Evolutionary conservation across 1,139 yeast genomes (phyloP), one percentile per base, ranked within the genome.

Genomic region (Hemisphaericaspora subhashii): DNA sequence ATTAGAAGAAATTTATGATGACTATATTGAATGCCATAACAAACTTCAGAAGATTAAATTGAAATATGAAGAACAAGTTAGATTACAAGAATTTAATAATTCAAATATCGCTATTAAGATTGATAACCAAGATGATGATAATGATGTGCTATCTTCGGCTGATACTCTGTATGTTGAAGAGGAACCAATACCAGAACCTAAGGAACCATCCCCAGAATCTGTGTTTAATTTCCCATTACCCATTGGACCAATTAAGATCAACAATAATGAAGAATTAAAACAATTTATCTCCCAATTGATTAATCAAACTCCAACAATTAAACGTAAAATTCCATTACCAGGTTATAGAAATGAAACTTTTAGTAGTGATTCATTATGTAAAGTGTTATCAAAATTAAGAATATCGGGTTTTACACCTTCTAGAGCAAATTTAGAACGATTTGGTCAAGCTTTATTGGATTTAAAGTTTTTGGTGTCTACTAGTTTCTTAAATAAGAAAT

Each of bases 371-470:
- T 65, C 62, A 26, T 46, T 72, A 14, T 64, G 73, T 41, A 57
- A 57, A 3, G 60, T 55, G 38, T 42, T 71, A 21, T 44, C 45
- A 7, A 59, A 55, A 34, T 46, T 54, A 35, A 53, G 68, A 33
- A 66, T 72, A 0, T 56, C 54, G 39, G 66, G 64, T 2, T 53
- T 71, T 37, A 62, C 63, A 31, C 74, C 75, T 1, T 63, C 73
- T 3, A 52, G 72, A 39, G 50, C 57, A 16, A 68, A 66, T 37
- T 47, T 71, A 18, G 78, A 72, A 45, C 61, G 61, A 38, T 62
- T 71, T 46, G 77, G 78, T 1, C 78, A 72, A 50, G 51, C 62
- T 1, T 54, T 72, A 13, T 34, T 71, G 23, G 74, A 72, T 43
- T 50, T 56, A 40, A 68, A 64, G 36, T 50, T 70, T 13, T 50